Base-by-base conservation (phyloP, 257 asterid species). In the Nicotiana knightiana region DNA sequence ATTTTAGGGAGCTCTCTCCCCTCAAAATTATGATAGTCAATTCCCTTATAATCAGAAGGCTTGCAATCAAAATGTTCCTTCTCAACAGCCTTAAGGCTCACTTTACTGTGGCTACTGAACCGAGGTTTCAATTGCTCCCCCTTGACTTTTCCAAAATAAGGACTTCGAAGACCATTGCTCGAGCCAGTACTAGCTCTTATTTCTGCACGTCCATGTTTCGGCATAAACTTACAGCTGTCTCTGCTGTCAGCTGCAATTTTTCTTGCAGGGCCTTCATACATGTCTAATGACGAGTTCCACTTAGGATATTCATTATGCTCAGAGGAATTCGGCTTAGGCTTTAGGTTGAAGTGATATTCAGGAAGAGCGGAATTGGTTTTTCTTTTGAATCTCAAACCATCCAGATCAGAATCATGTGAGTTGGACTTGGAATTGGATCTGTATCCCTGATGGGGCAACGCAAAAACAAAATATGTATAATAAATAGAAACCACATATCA, bases 211-310 rank as follows among this genome's bases (percentile, higher is more conserved):
- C 86, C 86, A 35, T 77, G 85, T 32, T 67, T 83, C 55, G 86
- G 84, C 77, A 82, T 84, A 88, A 83, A 82, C 83, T 83, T 85
- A 85, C 83, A 83, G 51, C 80, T 83, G 15, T 85, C 90, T 88
- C 87, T 82, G 88, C 83, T 83, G 64, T 87, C 86, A 82, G 37
- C 61, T 64, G 43, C 15, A 63, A 64, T 62, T 63, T 80, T 67
- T 85, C 86, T 84, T 35, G 81, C 83, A 76, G 88, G 83, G 79
- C 82, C 87, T 77, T 90, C 94, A 62, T 85, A 86, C 76, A 86
- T 80, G 80, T 89, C 90, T 28, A 83, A 79, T 1, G 89, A 80
- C 80, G 92, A 83, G 81, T 85, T 89, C 70, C 90, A 82, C 39
- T 87, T 87, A 87, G 86, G 85, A 80, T 85, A 84, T 76, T 88